These are phyloP conservation scores for Argentina anserina DNA, from an alignment of 306 rosid genomes.

Conservation along the genomic window DNA sequence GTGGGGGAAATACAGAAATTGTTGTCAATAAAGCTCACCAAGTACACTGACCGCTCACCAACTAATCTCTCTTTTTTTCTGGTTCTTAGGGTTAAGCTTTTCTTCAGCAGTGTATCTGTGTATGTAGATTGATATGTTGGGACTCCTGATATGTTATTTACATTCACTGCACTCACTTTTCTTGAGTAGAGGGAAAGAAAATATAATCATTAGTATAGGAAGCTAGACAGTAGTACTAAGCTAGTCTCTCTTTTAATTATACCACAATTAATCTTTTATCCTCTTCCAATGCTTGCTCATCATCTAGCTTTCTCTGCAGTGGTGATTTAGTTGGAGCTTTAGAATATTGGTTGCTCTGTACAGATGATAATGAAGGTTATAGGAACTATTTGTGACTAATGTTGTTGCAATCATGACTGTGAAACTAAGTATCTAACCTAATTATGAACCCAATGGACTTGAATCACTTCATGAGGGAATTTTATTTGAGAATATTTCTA, in stretches of 20 bases:
- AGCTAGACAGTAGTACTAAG: conserved; percentile 26
- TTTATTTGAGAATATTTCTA: too few relatives aligned
- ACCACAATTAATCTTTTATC: conserved; percentile 82
- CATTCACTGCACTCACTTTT: conserved; percentile 41
- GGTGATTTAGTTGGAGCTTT: conserved; percentile 6
- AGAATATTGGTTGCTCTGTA: not conserved
- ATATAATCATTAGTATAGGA: conserved; percentile 62
- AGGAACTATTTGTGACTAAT: not conserved
- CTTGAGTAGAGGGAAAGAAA: conserved; percentile 30
- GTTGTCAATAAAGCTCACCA: conserved; percentile 56
- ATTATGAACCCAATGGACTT: not conserved
- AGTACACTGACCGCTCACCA: conserved; percentile 54
- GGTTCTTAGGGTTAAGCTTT: conserved; percentile 10
- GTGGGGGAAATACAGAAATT: conserved; percentile 51
- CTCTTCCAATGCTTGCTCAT: conserved; percentile 52
- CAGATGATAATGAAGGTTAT: not conserved
- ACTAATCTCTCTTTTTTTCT: conserved; percentile 29
- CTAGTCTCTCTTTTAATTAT: conserved; percentile 43
- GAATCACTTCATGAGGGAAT: too few relatives aligned
- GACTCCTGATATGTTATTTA: too few relatives aligned
- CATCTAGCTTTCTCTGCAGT: conserved; percentile 18
- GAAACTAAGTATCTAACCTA: not conserved
- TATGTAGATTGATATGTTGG: not conserved
- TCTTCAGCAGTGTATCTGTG: conserved; percentile 24
- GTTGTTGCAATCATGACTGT: not conserved